Evolutionary conservation across 371 early-diverging fungal species (phyloP).

Genomic region (Lichtheimia ramosa): DNA sequence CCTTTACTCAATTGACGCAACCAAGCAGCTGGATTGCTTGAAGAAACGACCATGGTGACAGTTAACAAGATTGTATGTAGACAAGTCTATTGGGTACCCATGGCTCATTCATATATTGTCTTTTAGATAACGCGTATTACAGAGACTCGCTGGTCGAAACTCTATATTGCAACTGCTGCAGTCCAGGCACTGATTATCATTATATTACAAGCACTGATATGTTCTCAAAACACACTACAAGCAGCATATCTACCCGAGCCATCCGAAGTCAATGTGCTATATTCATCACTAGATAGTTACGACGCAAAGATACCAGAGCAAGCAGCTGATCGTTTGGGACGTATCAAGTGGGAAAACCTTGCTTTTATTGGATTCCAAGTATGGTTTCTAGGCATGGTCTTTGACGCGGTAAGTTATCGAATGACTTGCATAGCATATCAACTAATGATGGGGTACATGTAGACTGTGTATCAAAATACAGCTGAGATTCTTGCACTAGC

Average conservation of each 20-base stretch:
- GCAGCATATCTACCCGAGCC: constrained; percentile 16
- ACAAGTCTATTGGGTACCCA: not conserved
- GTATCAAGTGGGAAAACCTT: constrained; percentile 43
- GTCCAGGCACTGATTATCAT: constrained; percentile 31
- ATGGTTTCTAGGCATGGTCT: constrained; percentile 37
- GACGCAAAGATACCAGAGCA: constrained; percentile 13
- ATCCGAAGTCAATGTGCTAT: constrained; percentile 5
- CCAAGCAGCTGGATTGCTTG: constrained; percentile 35
- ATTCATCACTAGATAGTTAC: constrained; percentile 3
- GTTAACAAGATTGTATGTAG: constrained; percentile 28
- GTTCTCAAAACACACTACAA: constrained; percentile 28
- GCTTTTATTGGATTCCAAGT: constrained; percentile 41
- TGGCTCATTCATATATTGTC: not conserved
- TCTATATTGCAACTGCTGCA: constrained; percentile 28
- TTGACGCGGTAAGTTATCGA: constrained; percentile 42
- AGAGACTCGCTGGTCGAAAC: constrained; percentile 38
- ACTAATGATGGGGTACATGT: constrained; percentile 6
- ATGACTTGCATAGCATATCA: not conserved
- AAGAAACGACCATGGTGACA: constrained; percentile 22
- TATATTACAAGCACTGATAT: constrained; percentile 22
- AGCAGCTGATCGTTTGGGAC: constrained; percentile 28
- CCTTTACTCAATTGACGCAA: not conserved
- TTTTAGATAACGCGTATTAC: constrained; percentile 33
- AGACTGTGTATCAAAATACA: constrained; percentile 47
- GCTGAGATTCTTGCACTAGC: constrained; percentile 38